Base-by-base conservation (phyloP, 768 basidiomycete species). In the Russula compacta region DNA sequence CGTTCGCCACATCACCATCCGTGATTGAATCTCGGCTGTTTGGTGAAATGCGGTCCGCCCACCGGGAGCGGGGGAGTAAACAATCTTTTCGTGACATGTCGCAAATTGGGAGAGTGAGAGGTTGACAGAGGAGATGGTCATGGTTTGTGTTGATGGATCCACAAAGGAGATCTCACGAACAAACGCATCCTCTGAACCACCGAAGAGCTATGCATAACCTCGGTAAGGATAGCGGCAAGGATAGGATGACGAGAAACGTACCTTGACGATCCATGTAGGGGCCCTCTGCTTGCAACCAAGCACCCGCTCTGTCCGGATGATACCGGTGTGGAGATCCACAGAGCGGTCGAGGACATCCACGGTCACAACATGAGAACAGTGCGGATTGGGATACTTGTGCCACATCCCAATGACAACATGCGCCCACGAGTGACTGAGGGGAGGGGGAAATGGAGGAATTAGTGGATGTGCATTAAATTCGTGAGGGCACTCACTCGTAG, bases 341-440 rank as follows among this genome's bases (percentile, higher is more conserved):
- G 85, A 81, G 64, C 94, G 86, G 76, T 92, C 88, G 58, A 95
- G 63, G 33, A 93, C 92, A 73, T 93, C 91, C 70, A 93, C 81
- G 65, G 87, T 89, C 66, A 92, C 78, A 66, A 93, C 92, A 72
- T 93, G 92, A 24, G 87, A 82, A 74, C 91, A 92, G 69, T 89
- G 89, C 56, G 92, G 87, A 72, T 95, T 95, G 54, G 94, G 94
- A 73, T 97, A 97, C 79, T 97, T 97, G 66, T 87, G 86, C 88
- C 92, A 94, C 81, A 95, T 89, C 65, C 89, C 90, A 70, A 89
- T 86, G 64, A 93, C 84, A 67, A 95, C 92, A 76, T 92, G 91
- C 62, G 85, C 80, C 87, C 93, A 95, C 44, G 92, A 81, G 70
- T 93, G 91, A 64, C 93, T 97, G 51, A 15, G 67, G 67, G 55